A percentile compares a stretch with the other conserved stretches of the same genome.
Conservation (phyloP, 2,329 filamentous ascomycete genomes). For the Talaromyces sp. region DNA sequence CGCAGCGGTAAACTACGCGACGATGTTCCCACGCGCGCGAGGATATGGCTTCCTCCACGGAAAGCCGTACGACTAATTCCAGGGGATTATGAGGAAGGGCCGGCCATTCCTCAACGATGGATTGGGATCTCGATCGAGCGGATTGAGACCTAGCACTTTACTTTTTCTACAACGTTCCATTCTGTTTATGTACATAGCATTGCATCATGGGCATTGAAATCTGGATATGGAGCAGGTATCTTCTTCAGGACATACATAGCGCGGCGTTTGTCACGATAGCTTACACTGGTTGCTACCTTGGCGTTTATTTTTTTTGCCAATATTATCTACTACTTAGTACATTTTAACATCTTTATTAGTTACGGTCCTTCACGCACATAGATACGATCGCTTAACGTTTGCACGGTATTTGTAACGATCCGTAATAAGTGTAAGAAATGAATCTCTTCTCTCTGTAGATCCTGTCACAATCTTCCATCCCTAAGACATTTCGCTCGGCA, state of each 20-base stretch:
- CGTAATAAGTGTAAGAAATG: too few relatives aligned
- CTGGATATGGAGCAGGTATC: background rate
- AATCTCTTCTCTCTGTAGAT: too few relatives aligned
- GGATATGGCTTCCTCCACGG: slow-evolving; percentile 57
- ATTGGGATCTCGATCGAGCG: slow-evolving; percentile 24
- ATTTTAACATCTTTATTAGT: background rate
- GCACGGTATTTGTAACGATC: too few relatives aligned
- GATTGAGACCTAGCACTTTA: background rate
- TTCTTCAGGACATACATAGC: slow-evolving; percentile 2
- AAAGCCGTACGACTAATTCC: slow-evolving; percentile 21
- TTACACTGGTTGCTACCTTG: too few relatives aligned
- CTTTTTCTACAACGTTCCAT: background rate
- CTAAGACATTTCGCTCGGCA: too few relatives aligned
- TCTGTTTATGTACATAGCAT: slow-evolving; percentile 1
- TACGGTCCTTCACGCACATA: background rate
- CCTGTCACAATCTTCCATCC: too few relatives aligned
- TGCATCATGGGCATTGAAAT: slow-evolving; percentile 1
- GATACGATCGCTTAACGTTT: too few relatives aligned
- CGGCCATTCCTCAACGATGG: slow-evolving; percentile 26
- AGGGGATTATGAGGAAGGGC: slow-evolving; percentile 19
- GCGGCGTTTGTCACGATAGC: background rate
- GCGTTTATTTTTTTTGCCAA: background rate
- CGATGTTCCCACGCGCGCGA: slow-evolving; percentile 50
- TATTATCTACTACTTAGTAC: too few relatives aligned
- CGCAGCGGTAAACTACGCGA: slow-evolving; percentile 57